Conservation (phyloP, 345 rosid species). For the Toxicodendron radicans region DNA sequence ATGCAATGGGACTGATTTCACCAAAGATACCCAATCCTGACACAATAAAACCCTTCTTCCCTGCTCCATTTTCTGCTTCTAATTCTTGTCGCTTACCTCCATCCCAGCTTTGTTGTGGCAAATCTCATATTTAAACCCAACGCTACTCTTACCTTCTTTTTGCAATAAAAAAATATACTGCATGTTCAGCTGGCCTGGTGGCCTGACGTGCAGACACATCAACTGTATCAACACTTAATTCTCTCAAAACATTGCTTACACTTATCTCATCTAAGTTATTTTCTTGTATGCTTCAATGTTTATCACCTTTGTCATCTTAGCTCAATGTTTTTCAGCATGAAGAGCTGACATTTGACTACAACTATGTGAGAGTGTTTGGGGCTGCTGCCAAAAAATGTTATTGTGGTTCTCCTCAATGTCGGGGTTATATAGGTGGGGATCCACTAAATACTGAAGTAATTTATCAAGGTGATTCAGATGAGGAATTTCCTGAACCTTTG, state of each 20-base stretch:
- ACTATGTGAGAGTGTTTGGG: slow-evolving; percentile 95
- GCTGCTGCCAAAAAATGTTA: slow-evolving; percentile 98
- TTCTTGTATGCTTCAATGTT: slow-evolving; percentile 5
- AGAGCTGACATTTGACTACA: slow-evolving; percentile 96
- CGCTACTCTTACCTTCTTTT: too few relatives aligned
- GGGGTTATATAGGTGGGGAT: slow-evolving; percentile 98
- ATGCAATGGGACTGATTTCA: too few relatives aligned
- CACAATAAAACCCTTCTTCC: too few relatives aligned
- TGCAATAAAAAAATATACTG: background rate
- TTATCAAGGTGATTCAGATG: slow-evolving; percentile 97
- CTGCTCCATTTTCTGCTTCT: too few relatives aligned
- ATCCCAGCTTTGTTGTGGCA: too few relatives aligned
- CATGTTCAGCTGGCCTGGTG: too few relatives aligned
- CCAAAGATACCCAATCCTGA: too few relatives aligned
- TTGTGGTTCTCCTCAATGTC: slow-evolving; percentile 84
- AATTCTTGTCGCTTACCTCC: too few relatives aligned
- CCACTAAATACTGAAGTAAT: slow-evolving; percentile 68
- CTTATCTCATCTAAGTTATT: background rate
- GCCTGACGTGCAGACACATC: background rate
- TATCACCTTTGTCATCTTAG: slow-evolving; percentile 17
- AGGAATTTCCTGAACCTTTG: slow-evolving; percentile 89
- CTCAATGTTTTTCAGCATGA: slow-evolving; percentile 58
- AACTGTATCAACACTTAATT: background rate
- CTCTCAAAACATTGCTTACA: background rate
- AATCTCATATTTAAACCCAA: too few relatives aligned